Percentiles rank a stretch among this genome's conserved stretches.
These are phyloP conservation scores for Fusarium camptoceras DNA, from an alignment of 2,329 filamentous ascomycete genomes.

Conservation along the genomic window DNA sequence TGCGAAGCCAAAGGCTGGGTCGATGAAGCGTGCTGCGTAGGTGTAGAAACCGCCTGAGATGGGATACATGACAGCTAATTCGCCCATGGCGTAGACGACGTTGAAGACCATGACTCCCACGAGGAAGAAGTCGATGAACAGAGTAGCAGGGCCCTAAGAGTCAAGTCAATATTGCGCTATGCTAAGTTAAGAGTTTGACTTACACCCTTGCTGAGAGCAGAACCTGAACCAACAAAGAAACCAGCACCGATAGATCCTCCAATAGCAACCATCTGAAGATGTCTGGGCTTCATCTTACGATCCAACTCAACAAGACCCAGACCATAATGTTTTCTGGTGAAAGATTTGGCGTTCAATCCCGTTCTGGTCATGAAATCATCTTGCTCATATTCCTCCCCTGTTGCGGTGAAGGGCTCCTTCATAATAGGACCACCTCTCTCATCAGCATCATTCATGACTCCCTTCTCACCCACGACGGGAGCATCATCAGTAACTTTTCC, in stretches of 20 bases:
- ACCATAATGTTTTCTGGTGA: conserved; percentile 42
- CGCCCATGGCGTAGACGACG: conserved; percentile 69
- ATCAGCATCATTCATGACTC: conserved; percentile 13
- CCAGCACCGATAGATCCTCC: conserved; percentile 71
- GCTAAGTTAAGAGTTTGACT: background rate
- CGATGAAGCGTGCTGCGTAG: conserved; percentile 59
- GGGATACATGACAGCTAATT: conserved; percentile 71
- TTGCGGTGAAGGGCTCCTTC: conserved; percentile 20
- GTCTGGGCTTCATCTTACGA: conserved; percentile 65
- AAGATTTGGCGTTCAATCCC: conserved; percentile 41
- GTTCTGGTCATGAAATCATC: conserved; percentile 46
- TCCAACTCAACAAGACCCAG: conserved; percentile 52
- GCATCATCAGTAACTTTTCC: conserved; percentile 18
- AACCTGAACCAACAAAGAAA: conserved; percentile 71
- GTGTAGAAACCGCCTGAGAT: conserved; percentile 69
- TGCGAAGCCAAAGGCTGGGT: conserved; percentile 67
- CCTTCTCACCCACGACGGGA: conserved; percentile 21
- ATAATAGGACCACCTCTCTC: conserved; percentile 2
- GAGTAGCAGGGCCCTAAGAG: conserved; percentile 54
- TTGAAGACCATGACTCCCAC: conserved; percentile 72
- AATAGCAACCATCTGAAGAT: conserved; percentile 72
- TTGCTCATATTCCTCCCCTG: conserved; percentile 34
- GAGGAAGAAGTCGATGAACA: conserved; percentile 65
- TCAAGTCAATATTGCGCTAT: background rate
- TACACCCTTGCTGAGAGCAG: conserved; percentile 61